Evolutionary conservation across 768 basidiomycete species (phyloP).

Genomic region (Tylopilus subfusipes): DNA sequence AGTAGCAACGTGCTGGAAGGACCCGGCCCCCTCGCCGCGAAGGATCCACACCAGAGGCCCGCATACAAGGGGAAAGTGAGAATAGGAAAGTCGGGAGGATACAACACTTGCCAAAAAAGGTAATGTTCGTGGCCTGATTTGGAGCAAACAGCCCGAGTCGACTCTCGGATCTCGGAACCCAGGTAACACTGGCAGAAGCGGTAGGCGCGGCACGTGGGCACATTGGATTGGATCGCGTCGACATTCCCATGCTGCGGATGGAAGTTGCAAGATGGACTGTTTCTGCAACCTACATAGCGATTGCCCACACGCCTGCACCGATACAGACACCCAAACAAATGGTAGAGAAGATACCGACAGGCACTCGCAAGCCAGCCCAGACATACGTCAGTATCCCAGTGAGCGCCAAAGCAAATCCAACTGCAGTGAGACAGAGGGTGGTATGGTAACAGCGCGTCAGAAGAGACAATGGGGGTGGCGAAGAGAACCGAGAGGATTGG

Average conservation of each 20-base stretch:
- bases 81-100: conserved; percentile 8
- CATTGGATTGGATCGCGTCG: neutral
- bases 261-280: neutral
- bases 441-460: conserved; percentile 26
- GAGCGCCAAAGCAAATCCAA: conserved; percentile 26
- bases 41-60: neutral
- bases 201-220: neutral
- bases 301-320: conserved; percentile 25
- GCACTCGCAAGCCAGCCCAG: conserved; percentile 23
- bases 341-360: conserved; percentile 29
- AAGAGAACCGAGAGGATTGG: neutral
- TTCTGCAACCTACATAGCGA: conserved; percentile 13
- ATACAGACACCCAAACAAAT: conserved; percentile 23
- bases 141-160: neutral
- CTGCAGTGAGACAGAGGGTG: conserved; percentile 20
- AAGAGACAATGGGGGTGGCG: conserved; percentile 18
- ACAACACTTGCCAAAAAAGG: conserved; percentile 11
- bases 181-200: neutral
- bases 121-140: neutral
- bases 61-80: conserved; percentile 2
- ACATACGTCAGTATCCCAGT: conserved; percentile 25
- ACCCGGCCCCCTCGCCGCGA: neutral
- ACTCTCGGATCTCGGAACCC: too few relatives aligned
- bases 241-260: neutral
- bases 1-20: neutral